Evolutionary conservation across 768 basidiomycete species (phyloP).

Genomic region (Trametes elegans): DNA sequence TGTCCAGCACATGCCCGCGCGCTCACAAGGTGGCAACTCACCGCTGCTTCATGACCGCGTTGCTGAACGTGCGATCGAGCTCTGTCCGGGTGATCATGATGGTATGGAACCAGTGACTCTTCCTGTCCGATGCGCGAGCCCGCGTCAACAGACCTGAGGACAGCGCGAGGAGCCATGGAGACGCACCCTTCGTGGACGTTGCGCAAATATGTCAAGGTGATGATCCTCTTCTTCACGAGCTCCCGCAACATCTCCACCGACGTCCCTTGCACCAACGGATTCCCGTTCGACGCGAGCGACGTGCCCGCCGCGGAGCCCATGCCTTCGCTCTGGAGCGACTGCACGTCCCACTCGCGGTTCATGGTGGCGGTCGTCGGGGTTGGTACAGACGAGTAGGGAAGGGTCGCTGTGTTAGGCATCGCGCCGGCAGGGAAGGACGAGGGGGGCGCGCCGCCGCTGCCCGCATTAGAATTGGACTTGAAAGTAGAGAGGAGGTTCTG

Average conservation of each 20-base stretch:
- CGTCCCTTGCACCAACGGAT: constrained; percentile 48
- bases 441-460: constrained; percentile 11
- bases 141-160: background rate
- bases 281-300: constrained; percentile 16
- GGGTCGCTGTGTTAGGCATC: constrained; percentile 16
- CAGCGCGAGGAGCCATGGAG: background rate
- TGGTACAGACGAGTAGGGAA: constrained; percentile 20
- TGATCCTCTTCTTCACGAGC: constrained; percentile 78
- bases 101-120: constrained; percentile 87
- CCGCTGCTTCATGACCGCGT: constrained; percentile 77
- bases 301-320: constrained; percentile 20
- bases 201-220: constrained; percentile 81
- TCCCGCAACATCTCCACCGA: constrained; percentile 79
- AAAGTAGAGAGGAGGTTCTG: constrained; percentile 81
- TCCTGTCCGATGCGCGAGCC: constrained; percentile 40
- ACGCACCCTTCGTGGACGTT: constrained; percentile 85
- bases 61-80: constrained; percentile 72
- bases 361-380: constrained; percentile 32
- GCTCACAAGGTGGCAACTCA: constrained; percentile 30
- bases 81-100: constrained; percentile 74
- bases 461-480: constrained; percentile 37
- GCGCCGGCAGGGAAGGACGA: constrained; percentile 21
- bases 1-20: background rate
- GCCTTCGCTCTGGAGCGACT: constrained; percentile 56
- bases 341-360: constrained; percentile 68